These are phyloP conservation scores for Wickerhamiella qilinensis DNA, from an alignment of 805 yeast genomes.

Conservation along the genomic window DNA sequence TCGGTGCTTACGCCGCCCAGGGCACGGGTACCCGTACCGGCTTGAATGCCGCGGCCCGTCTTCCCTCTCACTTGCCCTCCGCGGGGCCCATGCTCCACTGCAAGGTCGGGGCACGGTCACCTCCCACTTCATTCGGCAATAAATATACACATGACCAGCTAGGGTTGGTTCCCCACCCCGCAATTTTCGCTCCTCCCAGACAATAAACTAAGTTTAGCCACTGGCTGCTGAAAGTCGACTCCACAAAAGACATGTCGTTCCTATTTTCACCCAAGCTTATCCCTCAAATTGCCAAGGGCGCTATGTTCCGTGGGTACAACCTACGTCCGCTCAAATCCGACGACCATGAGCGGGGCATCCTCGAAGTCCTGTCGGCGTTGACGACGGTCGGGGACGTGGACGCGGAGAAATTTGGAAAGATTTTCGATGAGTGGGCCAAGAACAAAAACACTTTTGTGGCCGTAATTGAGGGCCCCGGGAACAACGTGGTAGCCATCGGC, in stretches of 20 bases:
- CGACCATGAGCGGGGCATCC: conserved; percentile 50
- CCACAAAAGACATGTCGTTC: neutral
- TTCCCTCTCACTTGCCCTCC: too few relatives aligned
- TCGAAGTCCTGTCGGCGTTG: conserved; percentile 45
- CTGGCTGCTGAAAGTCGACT: too few relatives aligned
- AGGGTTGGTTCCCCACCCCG: too few relatives aligned
- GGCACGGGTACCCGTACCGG: too few relatives aligned
- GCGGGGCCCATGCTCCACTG: too few relatives aligned
- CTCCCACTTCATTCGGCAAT: too few relatives aligned
- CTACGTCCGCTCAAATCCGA: conserved; percentile 38
- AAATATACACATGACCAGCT: too few relatives aligned
- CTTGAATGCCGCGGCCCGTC: too few relatives aligned
- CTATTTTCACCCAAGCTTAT: conserved; percentile 14
- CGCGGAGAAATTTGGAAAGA: conserved; percentile 30
- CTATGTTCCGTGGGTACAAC: conserved; percentile 46
- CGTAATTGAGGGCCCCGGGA: conserved; percentile 43
- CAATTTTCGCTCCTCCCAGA: too few relatives aligned
- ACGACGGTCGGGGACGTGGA: conserved; percentile 73
- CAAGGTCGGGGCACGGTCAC: too few relatives aligned
- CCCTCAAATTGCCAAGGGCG: conserved; percentile 13
- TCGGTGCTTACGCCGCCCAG: too few relatives aligned
- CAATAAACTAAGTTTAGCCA: too few relatives aligned
- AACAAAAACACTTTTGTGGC: conserved; percentile 35
- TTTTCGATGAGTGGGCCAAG: conserved; percentile 43
- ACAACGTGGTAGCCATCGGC: conserved; percentile 66